Base-by-base conservation (phyloP, 1,284 basidiomycete species). In the Lignosus rhinocerotis region DNA sequence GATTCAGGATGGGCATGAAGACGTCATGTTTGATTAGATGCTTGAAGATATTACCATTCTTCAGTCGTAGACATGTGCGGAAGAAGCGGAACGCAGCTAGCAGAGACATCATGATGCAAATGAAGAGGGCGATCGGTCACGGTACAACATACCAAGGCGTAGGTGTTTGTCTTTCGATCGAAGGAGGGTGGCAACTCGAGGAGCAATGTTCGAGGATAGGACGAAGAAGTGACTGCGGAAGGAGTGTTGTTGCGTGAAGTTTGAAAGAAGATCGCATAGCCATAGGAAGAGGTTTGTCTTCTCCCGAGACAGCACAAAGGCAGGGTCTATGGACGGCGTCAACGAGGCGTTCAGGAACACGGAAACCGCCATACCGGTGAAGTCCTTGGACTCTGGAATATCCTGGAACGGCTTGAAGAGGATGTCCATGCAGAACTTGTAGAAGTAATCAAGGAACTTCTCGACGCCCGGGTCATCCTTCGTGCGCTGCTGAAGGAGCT, bases 191-290 rank as follows among this genome's bases (percentile, higher is more conserved):
- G 89, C 90, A 59, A 96, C 78, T 61, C 88, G 86, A 44, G 80
- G 71, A 44, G 90, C 79, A 60, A 96, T 83, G 60, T 87, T 85
- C 43, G 88, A 87, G 1, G 92, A 88, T 61, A 97, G 82, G 70
- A 98, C 82, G 72, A 88, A 96, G 76, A 94, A 96, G 74, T 95
- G 92, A 66, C 91, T 92, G 55, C 94, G 88, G 76, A 94, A 94
- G 51, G 87, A 84, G 74, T 99, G 96, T 71, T 96, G 92, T 52
- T 84, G 77, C 55, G 93, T 83, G 75, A 95, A 94, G 76, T 88
- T 94, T 73, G 92, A 92, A 59, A 98, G 79, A 62, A 98, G 79
- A 72, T 99, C 97, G 75, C 92, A 93, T 52, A 95, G 81, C 72
- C 90, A 90, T 62, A 93, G 82, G 69, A 87, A 87, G 65, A 93